Base-by-base conservation (phyloP, 2,329 filamentous ascomycete species). In the Cytospora chrysosperma region DNA sequence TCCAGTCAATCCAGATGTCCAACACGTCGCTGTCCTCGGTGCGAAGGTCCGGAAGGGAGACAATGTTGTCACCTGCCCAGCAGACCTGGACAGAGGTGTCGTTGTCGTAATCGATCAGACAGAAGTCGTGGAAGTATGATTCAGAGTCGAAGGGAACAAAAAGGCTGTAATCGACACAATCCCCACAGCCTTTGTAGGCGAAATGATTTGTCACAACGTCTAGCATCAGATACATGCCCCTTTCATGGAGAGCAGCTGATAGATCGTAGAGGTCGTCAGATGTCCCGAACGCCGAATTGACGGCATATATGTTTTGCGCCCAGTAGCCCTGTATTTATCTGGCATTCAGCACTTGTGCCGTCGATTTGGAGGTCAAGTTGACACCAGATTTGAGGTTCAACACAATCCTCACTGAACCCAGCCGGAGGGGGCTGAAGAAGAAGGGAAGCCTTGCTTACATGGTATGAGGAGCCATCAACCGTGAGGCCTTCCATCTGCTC, bases 181-280 rank as follows among this genome's bases (percentile, higher is more conserved):
- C 64, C 0, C 74, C 72, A n/a, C 76, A 73, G 27, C 84, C 83
- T 32, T 76, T 72, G 70, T 80, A 85, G n/a, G 75, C 82, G 70
- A 81, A 81, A 69, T 87, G 82, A 70, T 87, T 86, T 9, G 80
- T 78, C 3, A 87, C 84, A 1, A 87, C 75, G 65, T 87, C 85
- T 2, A 87, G 77, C 85, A 88, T 88, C 43, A 66, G 54, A 21
- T 66, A 66, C 84, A 87, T 87, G 53, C 76, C 79, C 4, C 83
- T 77, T 21, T 74, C 71, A 67, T 87, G 84, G 19, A 87, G 71
- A 5, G 79, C 84, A 10, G 72, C 65, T 0, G 83, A 77, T 5
- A 87, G 76, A 13, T 75, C 77, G 50, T 75, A 74, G 43, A 87
- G 72, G 65, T 87, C 82, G 13, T 75, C 72, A 10, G 75, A 75